Base-by-base conservation (phyloP, 164 flowering plant genomes). In the Chimonanthus salicifolius region DNA sequence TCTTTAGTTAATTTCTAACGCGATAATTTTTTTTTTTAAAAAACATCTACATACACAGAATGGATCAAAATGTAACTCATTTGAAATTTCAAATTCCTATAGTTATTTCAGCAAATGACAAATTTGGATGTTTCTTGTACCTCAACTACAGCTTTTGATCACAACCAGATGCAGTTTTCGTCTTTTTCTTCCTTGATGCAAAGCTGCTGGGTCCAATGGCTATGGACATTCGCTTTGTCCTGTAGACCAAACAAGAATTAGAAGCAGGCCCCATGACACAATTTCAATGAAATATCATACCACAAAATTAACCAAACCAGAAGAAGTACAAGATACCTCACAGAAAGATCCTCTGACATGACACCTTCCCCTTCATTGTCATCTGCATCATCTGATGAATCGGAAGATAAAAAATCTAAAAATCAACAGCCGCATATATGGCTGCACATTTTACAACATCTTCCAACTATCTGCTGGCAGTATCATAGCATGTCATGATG, bases 121-220 rank as follows among this genome's bases (percentile, higher is more conserved):
- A 9, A 54, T 9, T 54, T 54, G 33, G 33, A 54, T 8, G 60
- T 4, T 68, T 49, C 8, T 51, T 44, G 18, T 48, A 58, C 62
- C 64, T 74, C 76, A 64, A 18, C 20, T 72, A 60, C 47, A 20
- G 54, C 5, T 68, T 49, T 33, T 48, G 7, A 58, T 63, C 72
- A 47, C 46, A 43, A 33, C 72, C 3, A 21, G 82, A 47, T 8
- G 75, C 64, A 33, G 78, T 85, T 33, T 48, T 68, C 6, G 11
- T 88, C 82, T 88, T 89, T 85, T 92, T 94, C 86, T 92, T 92
- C 78, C 88, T 89, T 2, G 94, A 84, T 58, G 92, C 91, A 86
- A 83, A 84, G 79, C 89, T 88, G 85, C 90, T 89, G 11, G 94
- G 94, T 74, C 90, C 94, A 74, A 87, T 79, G 77, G 86, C 97